phyloP scores from a whole-genome alignment of 495 filamentous ascomycete genomes.

The Podospora fimiseda region DNA sequence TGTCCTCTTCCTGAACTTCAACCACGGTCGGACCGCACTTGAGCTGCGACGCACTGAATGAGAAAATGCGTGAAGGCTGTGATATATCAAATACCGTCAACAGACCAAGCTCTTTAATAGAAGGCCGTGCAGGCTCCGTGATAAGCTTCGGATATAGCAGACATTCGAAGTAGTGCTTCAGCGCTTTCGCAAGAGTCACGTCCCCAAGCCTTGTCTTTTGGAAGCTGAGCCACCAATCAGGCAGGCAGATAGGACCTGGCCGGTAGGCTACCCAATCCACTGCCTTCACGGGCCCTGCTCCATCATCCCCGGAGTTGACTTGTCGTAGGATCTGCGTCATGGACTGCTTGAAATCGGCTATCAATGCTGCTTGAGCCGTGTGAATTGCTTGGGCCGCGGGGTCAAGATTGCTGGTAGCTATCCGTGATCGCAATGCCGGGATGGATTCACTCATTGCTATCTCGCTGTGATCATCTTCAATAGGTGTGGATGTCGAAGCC shows the following conservation, averaged over 20 bases:
- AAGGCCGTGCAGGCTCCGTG: too few relatives aligned
- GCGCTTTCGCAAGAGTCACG: too few relatives aligned
- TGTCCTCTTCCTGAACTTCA: neutral
- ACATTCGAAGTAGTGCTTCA: too few relatives aligned
- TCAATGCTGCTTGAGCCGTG: neutral
- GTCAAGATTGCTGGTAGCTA: neutral
- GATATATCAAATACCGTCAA: slow-evolving; percentile 8
- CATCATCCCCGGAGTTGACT: neutral
- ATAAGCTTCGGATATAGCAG: too few relatives aligned
- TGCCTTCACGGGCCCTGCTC: neutral
- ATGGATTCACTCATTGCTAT: neutral
- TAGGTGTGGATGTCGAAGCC: too few relatives aligned
- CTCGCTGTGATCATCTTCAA: neutral
- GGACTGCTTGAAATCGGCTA: neutral
- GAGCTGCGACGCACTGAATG: neutral
- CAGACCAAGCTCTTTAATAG: too few relatives aligned
- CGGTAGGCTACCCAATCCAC: too few relatives aligned
- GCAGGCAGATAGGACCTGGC: too few relatives aligned
- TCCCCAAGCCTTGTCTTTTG: too few relatives aligned
- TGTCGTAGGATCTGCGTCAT: neutral
- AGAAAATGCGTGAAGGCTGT: slow-evolving; percentile 2
- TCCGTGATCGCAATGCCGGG: neutral
- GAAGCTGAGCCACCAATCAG: too few relatives aligned
- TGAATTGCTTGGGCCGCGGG: neutral
- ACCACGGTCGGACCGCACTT: neutral